Conservation (phyloP, 176 grass and related monocot species). For the Oryza rufipogon region DNA sequence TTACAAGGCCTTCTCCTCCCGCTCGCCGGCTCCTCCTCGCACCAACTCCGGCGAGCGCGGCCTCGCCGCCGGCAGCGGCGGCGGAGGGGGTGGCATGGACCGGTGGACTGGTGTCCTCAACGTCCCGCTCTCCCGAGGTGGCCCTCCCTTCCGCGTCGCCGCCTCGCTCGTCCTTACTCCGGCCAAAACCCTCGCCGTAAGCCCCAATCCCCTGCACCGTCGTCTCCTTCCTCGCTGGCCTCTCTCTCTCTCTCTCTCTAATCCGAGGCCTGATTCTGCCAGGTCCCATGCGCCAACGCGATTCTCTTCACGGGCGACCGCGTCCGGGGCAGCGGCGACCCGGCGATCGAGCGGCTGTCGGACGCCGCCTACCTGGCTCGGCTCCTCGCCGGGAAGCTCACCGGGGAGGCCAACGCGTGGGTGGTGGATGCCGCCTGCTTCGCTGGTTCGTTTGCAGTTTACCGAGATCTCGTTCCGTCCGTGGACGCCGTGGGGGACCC, state of each 20-base stretch:
- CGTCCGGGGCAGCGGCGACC: conserved; percentile 56
- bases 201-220: background rate
- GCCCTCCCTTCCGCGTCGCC: conserved; percentile 48
- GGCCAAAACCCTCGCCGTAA: conserved; percentile 65
- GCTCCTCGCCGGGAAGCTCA: conserved; percentile 58
- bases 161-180: conserved; percentile 66
- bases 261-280: background rate
- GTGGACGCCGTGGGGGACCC: conserved; percentile 65
- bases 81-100: conserved; percentile 46
- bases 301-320: conserved; percentile 88
- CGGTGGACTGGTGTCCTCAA: conserved; percentile 73
- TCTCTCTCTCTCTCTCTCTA: background rate
- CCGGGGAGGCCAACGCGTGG: conserved; percentile 66
- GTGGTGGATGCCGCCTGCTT: conserved; percentile 78
- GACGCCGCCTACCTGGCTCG: conserved; percentile 55
- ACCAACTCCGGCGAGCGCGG: conserved; percentile 27
- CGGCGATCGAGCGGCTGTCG: conserved; percentile 70
- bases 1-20: conserved; percentile 11
- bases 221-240: background rate
- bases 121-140: conserved; percentile 39
- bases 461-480: conserved; percentile 63
- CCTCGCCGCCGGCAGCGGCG: background rate
- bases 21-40: background rate
- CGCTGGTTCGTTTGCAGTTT: conserved; percentile 65
- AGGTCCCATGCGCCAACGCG: conserved; percentile 75